Evolutionary conservation across 148 eudicot genomes (phyloP), one percentile per base, ranked within the genome.

Genomic region (Euryodendron excelsum): DNA sequence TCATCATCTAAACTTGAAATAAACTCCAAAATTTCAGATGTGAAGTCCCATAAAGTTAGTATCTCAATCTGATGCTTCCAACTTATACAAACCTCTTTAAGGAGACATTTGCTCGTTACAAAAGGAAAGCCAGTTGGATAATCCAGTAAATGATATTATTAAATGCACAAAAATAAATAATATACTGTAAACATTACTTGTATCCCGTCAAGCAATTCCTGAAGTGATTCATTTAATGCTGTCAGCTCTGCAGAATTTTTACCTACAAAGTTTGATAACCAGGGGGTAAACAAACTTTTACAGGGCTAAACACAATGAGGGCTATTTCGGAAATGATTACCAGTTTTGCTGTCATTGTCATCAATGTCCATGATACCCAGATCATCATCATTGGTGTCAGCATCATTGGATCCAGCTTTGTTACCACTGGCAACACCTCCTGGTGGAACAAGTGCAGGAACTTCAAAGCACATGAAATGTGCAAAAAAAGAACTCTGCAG

Each of bases 401-500:
- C 91, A 74, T 81, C 90, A 83, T 84, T 64, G 11, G 82, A 77
- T 27, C 85, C 83, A 79, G 83, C 80, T 84, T 84, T 88, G 67
- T 81, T 89, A 61, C 85, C 88, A 72, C 80, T 86, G 45, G 85
- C 86, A 85, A 77, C 72, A 80, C 88, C 83, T 76, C 98, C 92
- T 56, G 92, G 84, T 69, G 92, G 93, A 74, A 87, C 96, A 79
- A 90, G 92, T 73, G 94, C 86, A 81, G 96, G 96, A 81, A 95
- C 97, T 84, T 93, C 98, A 85, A 95, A 95, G 92, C 98, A 93
- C 98, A 93, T 93, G 72, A 95, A 93, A 84, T 93, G 90, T 23
- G 98, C 96, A 81, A 95, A 93, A 81, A 95, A 95, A 47, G 97
- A 91, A 87, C 98, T 93, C 98, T 95, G 93, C 80, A 84, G 55